Evolutionary conservation across 192 early-diverging fungal genomes (phyloP), one percentile per base, ranked within the genome.

Genomic region (Entomortierella beljakovae): DNA sequence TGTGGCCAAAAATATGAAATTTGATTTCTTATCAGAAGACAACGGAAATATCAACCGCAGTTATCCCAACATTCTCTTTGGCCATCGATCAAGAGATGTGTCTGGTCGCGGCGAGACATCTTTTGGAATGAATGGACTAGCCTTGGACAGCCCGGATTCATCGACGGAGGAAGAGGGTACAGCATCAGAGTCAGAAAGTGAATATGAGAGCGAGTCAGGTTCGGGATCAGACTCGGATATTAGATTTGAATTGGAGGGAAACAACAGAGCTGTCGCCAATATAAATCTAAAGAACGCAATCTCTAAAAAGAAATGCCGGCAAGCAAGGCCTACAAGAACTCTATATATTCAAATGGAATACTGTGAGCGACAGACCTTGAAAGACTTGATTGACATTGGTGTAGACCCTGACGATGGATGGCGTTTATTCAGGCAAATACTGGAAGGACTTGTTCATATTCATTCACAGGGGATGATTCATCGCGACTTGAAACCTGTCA

Each of bases 271-370:
- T 1, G 61, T 49, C 10, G 64, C 48, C 6, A 28, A 70, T 6
- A 43, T 31, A 22, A 42, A 35, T 9, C 28, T 50, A 18, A 68
- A 26, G 29, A 61, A 61, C 49, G 43, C 43, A 16, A 22, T 15
- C 1, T 23, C 35, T 8, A 26, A 5, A 22, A 79, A 58, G 60
- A 69, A 70, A 57, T 72, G 68, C 13, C 63, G 55, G 11, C 23
- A 26, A 6, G 33, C 38, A 11, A 68, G 70, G 28, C 66, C 67
- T 20, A 83, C 84, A 7, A 79, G 89, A 57, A 90, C 91, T 10
- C 74, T 98, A 32, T 96, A 97, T 65, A 99, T 99, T 57, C 97
- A 99, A 80, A 99, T 99, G 97, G 96, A 99, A 83, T 99, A 98
- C 75, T 98, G 97, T 75, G 97, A 98, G 74, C 90, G 95, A 58